Evolutionary conservation across 164 flowering plant species (phyloP).

Genomic region (Chimonanthus praecox): DNA sequence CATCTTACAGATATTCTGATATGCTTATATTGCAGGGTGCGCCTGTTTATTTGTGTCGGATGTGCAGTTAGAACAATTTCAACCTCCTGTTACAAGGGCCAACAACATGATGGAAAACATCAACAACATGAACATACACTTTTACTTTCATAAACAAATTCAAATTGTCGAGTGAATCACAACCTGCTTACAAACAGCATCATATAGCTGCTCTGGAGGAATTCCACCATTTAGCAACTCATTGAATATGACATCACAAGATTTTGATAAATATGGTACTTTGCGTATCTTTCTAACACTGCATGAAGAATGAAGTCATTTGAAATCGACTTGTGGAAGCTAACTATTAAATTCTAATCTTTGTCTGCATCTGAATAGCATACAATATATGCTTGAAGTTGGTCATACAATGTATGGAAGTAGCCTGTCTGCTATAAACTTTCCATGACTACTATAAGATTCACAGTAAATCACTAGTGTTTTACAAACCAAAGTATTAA

Average conservation of each 20-base stretch:
- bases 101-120: constrained; percentile 4
- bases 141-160: neutral
- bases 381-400: neutral
- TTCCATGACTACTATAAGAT: neutral
- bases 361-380: neutral
- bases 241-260: constrained; percentile 79
- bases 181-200: constrained; percentile 84
- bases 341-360: neutral
- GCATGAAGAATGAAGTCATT: constrained; percentile 8
- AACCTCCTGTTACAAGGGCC: constrained; percentile 53
- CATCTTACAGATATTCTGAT: constrained; percentile 72
- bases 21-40: constrained; percentile 87
- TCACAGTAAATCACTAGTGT: neutral
- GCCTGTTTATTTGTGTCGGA: constrained; percentile 85
- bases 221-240: constrained; percentile 74
- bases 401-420: too few relatives aligned
- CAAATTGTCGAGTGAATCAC: neutral
- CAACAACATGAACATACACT: neutral
- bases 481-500: neutral
- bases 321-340: neutral
- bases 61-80: constrained; percentile 94
- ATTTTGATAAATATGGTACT: constrained; percentile 49
- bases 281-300: constrained; percentile 54
- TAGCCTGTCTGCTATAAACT: neutral
- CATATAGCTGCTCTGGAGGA: constrained; percentile 68